Evolutionary conservation across 129 eudicot species (phyloP).

Genomic region (Logfia minima): DNA sequence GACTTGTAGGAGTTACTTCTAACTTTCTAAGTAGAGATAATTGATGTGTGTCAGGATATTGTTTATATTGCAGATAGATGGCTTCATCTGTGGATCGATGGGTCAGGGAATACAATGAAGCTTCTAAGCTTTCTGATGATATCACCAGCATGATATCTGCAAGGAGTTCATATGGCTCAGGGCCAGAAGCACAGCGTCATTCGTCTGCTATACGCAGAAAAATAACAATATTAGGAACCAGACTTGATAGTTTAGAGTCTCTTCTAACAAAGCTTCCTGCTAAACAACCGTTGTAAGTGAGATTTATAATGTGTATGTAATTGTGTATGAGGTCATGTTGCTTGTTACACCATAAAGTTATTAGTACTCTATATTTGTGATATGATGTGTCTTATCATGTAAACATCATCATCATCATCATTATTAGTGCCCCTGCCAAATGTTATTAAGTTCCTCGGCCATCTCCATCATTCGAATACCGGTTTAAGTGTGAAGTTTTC

Average conservation of each 20-base stretch:
- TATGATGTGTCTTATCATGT: background rate
- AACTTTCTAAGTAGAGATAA: background rate
- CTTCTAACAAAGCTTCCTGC: constrained; percentile 62
- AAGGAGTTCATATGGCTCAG: constrained; percentile 52
- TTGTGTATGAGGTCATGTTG: background rate
- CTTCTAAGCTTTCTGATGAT: constrained; percentile 72
- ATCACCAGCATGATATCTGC: constrained; percentile 66
- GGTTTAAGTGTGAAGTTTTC: background rate
- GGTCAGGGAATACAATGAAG: constrained; percentile 75
- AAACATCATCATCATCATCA: background rate
- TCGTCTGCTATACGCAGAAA: constrained; percentile 66
- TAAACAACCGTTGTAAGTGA: constrained; percentile 47
- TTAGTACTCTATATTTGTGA: constrained; percentile 2
- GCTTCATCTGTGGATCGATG: constrained; percentile 67
- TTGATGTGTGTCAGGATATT: background rate
- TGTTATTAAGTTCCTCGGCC: background rate
- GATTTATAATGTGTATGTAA: background rate
- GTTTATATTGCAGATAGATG: constrained; percentile 41
- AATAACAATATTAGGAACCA: constrained; percentile 71
- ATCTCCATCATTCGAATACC: background rate
- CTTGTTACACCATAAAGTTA: background rate
- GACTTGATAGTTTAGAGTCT: constrained; percentile 68
- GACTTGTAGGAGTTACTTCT: background rate
- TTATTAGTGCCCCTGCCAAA: background rate
- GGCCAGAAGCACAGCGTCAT: constrained; percentile 75